Conservation (phyloP, 2,329 filamentous ascomycete species). For the Pseudophaeomoniella oleicola region DNA sequence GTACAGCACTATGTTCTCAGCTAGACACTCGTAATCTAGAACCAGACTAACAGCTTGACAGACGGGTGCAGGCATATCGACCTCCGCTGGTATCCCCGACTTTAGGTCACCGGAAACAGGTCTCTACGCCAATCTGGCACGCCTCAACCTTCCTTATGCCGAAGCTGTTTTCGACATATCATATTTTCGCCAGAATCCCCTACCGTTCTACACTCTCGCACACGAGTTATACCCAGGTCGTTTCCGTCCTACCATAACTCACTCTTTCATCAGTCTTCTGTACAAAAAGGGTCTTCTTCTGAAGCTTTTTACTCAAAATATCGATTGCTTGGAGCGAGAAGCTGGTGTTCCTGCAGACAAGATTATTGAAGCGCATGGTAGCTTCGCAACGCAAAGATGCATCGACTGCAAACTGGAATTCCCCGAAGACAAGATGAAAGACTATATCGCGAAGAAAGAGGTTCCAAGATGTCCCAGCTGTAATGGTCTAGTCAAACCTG, state of each 20-base stretch:
- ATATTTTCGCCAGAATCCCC: slow-evolving; percentile 72
- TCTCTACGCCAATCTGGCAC: slow-evolving; percentile 80
- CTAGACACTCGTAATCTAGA: background rate
- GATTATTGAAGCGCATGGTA: slow-evolving; percentile 90
- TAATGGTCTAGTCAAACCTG: slow-evolving; percentile 72
- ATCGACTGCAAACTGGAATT: slow-evolving; percentile 70
- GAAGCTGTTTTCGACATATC: slow-evolving; percentile 89
- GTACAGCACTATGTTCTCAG: no score
- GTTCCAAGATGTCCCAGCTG: slow-evolving; percentile 62
- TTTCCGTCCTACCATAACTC: slow-evolving; percentile 76
- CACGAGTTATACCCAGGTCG: slow-evolving; percentile 85
- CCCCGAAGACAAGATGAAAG: slow-evolving; percentile 59
- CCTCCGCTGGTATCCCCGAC: slow-evolving; percentile 61
- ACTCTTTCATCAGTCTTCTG: slow-evolving; percentile 75
- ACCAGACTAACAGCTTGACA: slow-evolving; percentile 10
- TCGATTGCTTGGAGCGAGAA: slow-evolving; percentile 80
- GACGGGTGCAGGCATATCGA: slow-evolving; percentile 70
- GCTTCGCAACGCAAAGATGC: slow-evolving; percentile 80
- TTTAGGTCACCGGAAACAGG: slow-evolving; percentile 89
- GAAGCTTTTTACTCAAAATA: slow-evolving; percentile 94
- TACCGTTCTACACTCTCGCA: slow-evolving; percentile 84
- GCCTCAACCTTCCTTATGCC: slow-evolving; percentile 71
- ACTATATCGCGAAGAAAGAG: slow-evolving; percentile 48
- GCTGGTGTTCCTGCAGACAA: slow-evolving; percentile 69
- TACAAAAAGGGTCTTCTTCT: slow-evolving; percentile 62